Percentiles rank a stretch among this genome's conserved stretches.
These are phyloP conservation scores for Ustilago curta DNA, from an alignment of 1,284 basidiomycete genomes.

Conservation along the genomic window DNA sequence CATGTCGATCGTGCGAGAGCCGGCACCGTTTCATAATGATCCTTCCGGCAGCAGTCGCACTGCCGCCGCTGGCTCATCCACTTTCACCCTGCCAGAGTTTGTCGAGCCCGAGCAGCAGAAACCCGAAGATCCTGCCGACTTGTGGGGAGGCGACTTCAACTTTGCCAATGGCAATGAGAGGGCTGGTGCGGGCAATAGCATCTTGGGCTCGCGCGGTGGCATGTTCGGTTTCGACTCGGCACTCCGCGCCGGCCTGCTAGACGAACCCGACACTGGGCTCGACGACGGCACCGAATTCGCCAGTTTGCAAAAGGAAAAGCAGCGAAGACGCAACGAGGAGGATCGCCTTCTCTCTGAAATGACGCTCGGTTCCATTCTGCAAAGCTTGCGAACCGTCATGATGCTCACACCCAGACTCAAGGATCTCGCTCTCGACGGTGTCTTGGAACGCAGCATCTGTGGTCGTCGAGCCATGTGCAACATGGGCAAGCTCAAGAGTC, in stretches of 20 bases:
- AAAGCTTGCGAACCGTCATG: constrained; percentile 46
- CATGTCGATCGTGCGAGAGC: constrained; percentile 34
- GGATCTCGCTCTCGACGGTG: constrained; percentile 53
- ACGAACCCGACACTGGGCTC: constrained; percentile 31
- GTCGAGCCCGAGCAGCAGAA: constrained; percentile 46
- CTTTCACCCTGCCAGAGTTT: constrained; percentile 38
- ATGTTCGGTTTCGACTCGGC: constrained; percentile 54
- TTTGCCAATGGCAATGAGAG: constrained; percentile 52
- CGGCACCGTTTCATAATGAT: constrained; percentile 2
- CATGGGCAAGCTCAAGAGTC: constrained; percentile 53
- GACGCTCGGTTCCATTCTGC: constrained; percentile 49
- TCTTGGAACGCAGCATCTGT: constrained; percentile 48
- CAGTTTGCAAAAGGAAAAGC: constrained; percentile 29
- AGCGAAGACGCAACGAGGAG: constrained; percentile 40
- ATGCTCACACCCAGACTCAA: constrained; percentile 48
- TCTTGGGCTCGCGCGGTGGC: constrained; percentile 42
- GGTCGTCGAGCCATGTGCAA: constrained; percentile 50
- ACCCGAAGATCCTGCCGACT: constrained; percentile 46
- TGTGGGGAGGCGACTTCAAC: constrained; percentile 50
- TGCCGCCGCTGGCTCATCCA: constrained; percentile 9
- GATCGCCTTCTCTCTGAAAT: constrained; percentile 50
- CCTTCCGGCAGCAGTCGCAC: constrained; percentile 12
- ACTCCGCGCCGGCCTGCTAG: constrained; percentile 32
- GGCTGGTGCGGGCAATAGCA: constrained; percentile 48
- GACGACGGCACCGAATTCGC: constrained; percentile 46